Evolutionary conservation across 352 stramenopile genomes (phyloP).

Genomic region (Pythium pectinolyticum): DNA sequence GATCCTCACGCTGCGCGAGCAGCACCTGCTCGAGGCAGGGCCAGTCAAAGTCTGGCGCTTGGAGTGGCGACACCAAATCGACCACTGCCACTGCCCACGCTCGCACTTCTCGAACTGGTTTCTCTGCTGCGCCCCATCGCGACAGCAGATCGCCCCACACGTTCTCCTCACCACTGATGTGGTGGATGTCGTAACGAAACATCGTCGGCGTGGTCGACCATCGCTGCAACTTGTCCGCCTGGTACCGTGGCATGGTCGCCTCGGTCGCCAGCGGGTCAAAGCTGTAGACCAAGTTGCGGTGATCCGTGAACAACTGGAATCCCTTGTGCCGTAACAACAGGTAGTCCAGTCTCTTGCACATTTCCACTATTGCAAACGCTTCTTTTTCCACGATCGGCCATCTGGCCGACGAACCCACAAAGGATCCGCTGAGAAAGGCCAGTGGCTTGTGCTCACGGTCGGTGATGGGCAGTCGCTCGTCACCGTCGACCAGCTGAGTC

Average conservation of each 20-base stretch:
- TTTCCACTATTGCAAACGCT: conserved; percentile 31
- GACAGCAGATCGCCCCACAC: conserved; percentile 36
- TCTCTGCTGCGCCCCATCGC: conserved; percentile 16
- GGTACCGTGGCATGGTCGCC: conserved; percentile 16
- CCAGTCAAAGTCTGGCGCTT: conserved; percentile 19
- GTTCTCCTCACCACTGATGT: conserved; percentile 29
- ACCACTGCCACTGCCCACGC: conserved; percentile 1
- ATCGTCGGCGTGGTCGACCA: conserved; percentile 25
- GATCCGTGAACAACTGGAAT: conserved; percentile 32
- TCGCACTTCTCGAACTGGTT: not conserved
- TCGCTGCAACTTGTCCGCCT: conserved; percentile 34
- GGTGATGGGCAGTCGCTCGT: not conserved
- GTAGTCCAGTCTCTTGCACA: conserved; percentile 29
- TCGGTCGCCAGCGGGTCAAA: conserved; percentile 26
- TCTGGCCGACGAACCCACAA: conserved; percentile 4
- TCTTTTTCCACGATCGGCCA: conserved; percentile 33
- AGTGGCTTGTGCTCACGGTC: conserved; percentile 28
- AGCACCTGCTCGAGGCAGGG: conserved; percentile 8
- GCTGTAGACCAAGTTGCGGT: conserved; percentile 31
- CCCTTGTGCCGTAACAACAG: conserved; percentile 17
- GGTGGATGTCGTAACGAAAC: conserved; percentile 32
- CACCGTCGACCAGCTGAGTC: conserved; percentile 19
- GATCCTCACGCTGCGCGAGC: not conserved
- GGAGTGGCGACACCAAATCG: conserved; percentile 10
- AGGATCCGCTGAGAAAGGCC: conserved; percentile 27